Evolutionary conservation across 257 asterid genomes (phyloP).

Genomic region (Eucommia ulmoides): DNA sequence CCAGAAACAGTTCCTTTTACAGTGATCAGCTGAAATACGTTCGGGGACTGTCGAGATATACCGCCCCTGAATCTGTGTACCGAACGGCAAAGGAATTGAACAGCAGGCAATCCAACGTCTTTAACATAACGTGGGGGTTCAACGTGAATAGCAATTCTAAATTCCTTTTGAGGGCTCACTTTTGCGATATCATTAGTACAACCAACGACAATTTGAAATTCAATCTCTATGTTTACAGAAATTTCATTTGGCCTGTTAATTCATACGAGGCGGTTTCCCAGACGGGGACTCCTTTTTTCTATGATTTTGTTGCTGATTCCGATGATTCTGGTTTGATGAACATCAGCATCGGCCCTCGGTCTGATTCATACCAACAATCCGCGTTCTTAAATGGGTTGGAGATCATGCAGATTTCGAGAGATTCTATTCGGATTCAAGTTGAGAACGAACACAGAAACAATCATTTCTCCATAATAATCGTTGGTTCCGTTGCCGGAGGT

Average conservation of each 20-base stretch:
- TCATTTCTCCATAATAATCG: neutral
- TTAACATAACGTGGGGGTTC: conserved; percentile 38
- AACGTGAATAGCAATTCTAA: conserved; percentile 12
- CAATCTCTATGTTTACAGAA: conserved; percentile 16
- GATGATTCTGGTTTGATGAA: neutral
- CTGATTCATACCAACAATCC: neutral
- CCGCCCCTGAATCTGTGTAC: conserved; percentile 47
- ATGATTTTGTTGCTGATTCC: neutral
- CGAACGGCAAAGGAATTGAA: conserved; percentile 30
- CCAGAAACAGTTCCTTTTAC: neutral
- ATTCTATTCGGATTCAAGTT: neutral
- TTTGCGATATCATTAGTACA: conserved; percentile 32
- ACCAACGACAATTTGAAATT: conserved; percentile 8
- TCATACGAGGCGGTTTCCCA: neutral
- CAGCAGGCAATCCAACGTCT: neutral
- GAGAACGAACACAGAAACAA: neutral
- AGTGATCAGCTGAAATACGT: neutral
- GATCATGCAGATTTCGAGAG: neutral
- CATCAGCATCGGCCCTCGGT: neutral
- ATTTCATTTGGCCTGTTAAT: neutral
- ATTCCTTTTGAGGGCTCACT: conserved; percentile 39
- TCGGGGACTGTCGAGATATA: conserved; percentile 7
- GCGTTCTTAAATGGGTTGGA: neutral
- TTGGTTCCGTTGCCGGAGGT: neutral
- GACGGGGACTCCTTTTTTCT: neutral